Evolutionary conservation across 345 rosid genomes (phyloP).

Genomic region (Hibiscus tridactylites): DNA sequence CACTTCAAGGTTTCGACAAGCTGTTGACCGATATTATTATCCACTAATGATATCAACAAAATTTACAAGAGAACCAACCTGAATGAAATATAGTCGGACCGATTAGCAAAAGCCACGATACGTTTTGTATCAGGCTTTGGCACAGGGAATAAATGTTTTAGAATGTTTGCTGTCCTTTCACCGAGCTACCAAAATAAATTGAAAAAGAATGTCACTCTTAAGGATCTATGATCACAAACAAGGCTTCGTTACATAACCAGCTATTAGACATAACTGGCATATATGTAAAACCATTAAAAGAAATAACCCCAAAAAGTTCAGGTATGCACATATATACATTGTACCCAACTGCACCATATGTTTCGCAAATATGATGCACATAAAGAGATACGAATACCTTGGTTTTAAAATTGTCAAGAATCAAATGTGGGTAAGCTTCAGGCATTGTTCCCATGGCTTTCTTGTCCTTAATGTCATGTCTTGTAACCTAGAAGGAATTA

Average conservation of each 20-base stretch:
- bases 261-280: background rate
- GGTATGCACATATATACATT: background rate
- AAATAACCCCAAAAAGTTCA: background rate
- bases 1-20: background rate
- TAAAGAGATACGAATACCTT: conserved; percentile 34
- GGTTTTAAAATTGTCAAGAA: conserved; percentile 67
- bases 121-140: conserved; percentile 75
- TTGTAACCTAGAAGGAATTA: conserved; percentile 52
- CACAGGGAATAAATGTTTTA: conserved; percentile 88
- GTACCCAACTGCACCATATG: background rate
- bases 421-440: conserved; percentile 85
- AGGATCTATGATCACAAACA: background rate
- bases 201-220: background rate
- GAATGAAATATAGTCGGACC: conserved; percentile 76
- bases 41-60: background rate
- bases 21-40: background rate
- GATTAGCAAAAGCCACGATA: conserved; percentile 70
- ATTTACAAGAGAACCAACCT: conserved; percentile 42
- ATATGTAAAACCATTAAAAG: background rate
- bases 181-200: conserved; percentile 47
- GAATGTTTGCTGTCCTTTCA: conserved; percentile 63
- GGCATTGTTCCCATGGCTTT: conserved; percentile 76
- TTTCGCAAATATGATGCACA: background rate
- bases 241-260: background rate
- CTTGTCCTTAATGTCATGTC: conserved; percentile 81